Percentiles rank a stretch among this genome's conserved stretches.
Evolutionary conservation across 805 yeast species (phyloP).

Genomic region (Kazachstania kunashirensis): DNA sequence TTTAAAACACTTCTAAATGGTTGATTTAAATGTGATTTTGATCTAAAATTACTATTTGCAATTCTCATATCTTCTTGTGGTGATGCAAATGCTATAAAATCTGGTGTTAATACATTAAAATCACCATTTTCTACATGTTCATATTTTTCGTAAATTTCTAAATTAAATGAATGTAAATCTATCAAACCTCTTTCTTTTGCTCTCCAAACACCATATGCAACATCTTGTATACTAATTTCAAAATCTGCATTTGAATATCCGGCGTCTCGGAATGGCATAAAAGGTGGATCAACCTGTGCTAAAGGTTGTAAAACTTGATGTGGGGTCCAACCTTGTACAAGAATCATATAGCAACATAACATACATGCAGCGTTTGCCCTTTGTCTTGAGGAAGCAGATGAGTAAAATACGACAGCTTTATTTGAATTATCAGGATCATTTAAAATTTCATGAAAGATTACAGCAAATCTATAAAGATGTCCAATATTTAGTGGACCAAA

Average conservation of each 20-base stretch:
- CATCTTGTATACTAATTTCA: conserved; percentile 85
- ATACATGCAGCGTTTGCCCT: conserved; percentile 93
- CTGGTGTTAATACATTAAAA: conserved; percentile 82
- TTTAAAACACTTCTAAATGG: conserved; percentile 75
- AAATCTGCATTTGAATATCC: conserved; percentile 95
- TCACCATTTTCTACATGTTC: conserved; percentile 97
- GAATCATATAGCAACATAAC: conserved; percentile 85
- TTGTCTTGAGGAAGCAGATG: conserved; percentile 68
- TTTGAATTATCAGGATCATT: conserved; percentile 77
- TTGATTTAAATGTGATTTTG: conserved; percentile 41
- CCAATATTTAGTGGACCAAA: conserved; percentile 96
- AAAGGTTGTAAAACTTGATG: conserved; percentile 94
- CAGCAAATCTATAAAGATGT: conserved; percentile 89
- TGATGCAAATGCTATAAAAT: conserved; percentile 95
- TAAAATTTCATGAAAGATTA: conserved; percentile 79
- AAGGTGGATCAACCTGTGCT: conserved; percentile 84
- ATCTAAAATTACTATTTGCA: conserved; percentile 10
- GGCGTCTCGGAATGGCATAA: conserved; percentile 93
- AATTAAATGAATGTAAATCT: conserved; percentile 74
- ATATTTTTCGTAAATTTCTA: conserved; percentile 89
- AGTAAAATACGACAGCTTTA: conserved; percentile 84
- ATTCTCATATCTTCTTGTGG: conserved; percentile 61
- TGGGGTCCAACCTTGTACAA: conserved; percentile 96
- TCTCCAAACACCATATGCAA: conserved; percentile 94
- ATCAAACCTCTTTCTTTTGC: conserved; percentile 88